Base-by-base conservation (phyloP, 1,139 yeast genomes). In the Yamadazyma atlantica region DNA sequence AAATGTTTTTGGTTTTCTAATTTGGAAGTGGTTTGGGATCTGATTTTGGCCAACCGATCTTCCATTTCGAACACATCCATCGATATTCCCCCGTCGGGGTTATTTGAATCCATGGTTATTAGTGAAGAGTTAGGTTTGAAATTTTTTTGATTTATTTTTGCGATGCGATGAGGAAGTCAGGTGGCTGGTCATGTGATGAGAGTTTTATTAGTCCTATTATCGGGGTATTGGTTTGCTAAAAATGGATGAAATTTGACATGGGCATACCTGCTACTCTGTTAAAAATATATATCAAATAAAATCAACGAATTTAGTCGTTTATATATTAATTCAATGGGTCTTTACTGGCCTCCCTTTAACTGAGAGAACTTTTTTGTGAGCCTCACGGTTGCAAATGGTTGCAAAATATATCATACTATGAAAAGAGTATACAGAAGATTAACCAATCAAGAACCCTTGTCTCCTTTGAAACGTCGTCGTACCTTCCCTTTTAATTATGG, bases 1-100 rank as follows among this genome's bases (percentile, higher is more conserved):
- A 69, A 60, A 43, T 85, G 89, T 56, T 84, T 85, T 64, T 89
- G 97, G 60, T 88, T 87, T 25, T 83, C 86, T 43, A 89, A 67
- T 58, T 87, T 87, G 18, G 96, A 86, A 45, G 65, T 74, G 49
- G 75, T 65, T 54, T 88, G 96, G 6, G 69, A 53, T 58, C 96
- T 74, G 50, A 89, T 80, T 58, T 80, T 82, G 43, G 80, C 72
- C 39, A 88, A 66, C 53, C 76, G 84, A 36, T 75, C 80, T 45
- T 85, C 90, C 57, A 87, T 70, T 48, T 75, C 81, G 48, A 79
- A 55, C 32, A 54, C 39, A 43, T 67, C 72, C 32, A 53, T 40
- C 21, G 66, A 48, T 25, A 47, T 44, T 29, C 73, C 68, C 21
- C 74, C 77, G 46, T 77, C 76, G 34, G 75, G 77, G 44, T 67